Evolutionary conservation across 805 yeast genomes (phyloP), one percentile per base, ranked within the genome.

Genomic region (Candida glaebosa): DNA sequence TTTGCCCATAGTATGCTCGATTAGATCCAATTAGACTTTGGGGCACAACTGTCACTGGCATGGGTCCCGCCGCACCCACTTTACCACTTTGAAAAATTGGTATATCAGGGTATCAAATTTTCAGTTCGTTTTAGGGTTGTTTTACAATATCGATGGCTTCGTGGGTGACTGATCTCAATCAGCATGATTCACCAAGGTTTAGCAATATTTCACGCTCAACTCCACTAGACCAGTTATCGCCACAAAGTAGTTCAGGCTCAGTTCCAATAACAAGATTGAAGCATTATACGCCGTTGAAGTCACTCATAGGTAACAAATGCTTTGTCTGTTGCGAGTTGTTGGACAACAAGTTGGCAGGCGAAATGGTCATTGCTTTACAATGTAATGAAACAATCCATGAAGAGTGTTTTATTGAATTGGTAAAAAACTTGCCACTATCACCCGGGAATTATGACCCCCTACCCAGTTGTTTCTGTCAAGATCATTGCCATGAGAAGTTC

Each of bases 351-450:
- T 24, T 35, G 16, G n/a, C 3, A 5, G 18, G 22, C 4, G 38
- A 35, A 25, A n/a, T 35, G 6, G n/a, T 24, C 16, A 22, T 35
- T n/a, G 8, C 19, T 22, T 25, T 35, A 35, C 30, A 35, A 22
- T 35, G 38, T 25, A 14, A 22, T 24, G 16, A 7, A 12, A 15
- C 15, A 17, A 24, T 35, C 31, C 38, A 35, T 24, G 38, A 35
- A 35, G 31, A 35, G 22, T 35, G 38, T 14, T 35, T 35, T 14
- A 17, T 24, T 35, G 38, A 35, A 14, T 8, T 35, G 18, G 6
- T 35, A 5, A n/a, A n/a, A 16, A 19, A 17, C 16, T 14, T 24
- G 7, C 6, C 30, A 6, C 16, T 22, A 6, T 22, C 31, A 15
- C 17, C 31, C 4, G 31, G 19, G 4, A 17, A n/a, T 18, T 15